Evolutionary conservation across 2,329 filamentous ascomycete species (phyloP), one percentile per base, ranked within the genome.

Genomic region (Scedosporium boydii): DNA sequence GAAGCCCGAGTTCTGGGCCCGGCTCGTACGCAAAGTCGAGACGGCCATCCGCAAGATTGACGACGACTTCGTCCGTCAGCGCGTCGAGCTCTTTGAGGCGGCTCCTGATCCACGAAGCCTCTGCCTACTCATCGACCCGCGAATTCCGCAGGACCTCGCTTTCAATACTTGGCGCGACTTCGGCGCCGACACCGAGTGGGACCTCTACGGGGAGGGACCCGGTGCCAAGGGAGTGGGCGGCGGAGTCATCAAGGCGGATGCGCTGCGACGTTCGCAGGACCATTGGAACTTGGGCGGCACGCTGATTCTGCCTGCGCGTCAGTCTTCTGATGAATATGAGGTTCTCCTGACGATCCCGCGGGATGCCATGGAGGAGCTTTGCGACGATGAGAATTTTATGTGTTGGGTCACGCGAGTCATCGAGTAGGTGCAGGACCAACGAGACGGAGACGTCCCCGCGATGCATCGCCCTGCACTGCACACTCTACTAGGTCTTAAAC

Each of bases 131-230:
- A 72, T 76, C 62, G 75, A 78, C 63, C 75, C 76, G 26, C 69
- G 75, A n/a, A 71, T 73, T 56, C 72, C 75, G 2, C 70, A 73
- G 59, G 70, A 73, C 48, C 70, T 79, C 46, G 72, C 73, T 10
- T 76, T 79, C 70, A 79, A 79, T 65, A 78, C 76, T 4, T 80
- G 77, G 77, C 70, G 75, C 6, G 71, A 74, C 62, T 75, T 79
- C 65, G 77, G 77, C 1, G 75, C 73, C 23, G 76, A 79, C 63
- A 71, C 73, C 4, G 66, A 70, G 64, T 80, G 77, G 69, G 29
- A 58, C 6, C 67, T 75, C 12, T 69, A 71, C n/a, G 26, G 27
- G 1, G 56, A 29, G 7, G 27, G 27, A 3, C 10, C 44, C 4
- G 14, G 16, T 7, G 59, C 12, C 7, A 34, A 58, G 7, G 23